Percentiles rank a stretch among this genome's conserved stretches.
phyloP scores from a whole-genome alignment of 1,284 basidiomycete genomes.

The Apiotrichum sp. region DNA sequence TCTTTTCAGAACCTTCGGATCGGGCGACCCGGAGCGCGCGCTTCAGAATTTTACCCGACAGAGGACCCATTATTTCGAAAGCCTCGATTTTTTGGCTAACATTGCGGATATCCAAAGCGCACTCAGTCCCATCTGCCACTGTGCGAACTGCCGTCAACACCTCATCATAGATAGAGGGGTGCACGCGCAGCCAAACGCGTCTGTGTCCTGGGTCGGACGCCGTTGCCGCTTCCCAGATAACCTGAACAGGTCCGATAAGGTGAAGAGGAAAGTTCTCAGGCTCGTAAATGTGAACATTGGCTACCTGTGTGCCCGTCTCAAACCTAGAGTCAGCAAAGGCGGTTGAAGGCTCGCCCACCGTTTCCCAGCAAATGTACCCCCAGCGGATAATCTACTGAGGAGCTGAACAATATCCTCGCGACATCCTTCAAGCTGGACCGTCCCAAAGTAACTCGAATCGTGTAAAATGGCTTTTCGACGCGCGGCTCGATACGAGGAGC shows the following conservation, averaged over 20 bases:
- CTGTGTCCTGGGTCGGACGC: slow-evolving; percentile 9
- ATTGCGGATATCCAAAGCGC: slow-evolving; percentile 63
- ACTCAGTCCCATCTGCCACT: slow-evolving; percentile 37
- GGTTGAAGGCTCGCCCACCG: slow-evolving; percentile 21
- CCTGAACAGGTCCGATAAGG: slow-evolving; percentile 62
- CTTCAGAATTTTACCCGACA: slow-evolving; percentile 67
- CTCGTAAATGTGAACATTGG: slow-evolving; percentile 36
- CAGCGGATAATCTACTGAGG: slow-evolving; percentile 49
- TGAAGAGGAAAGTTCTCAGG: slow-evolving; percentile 57
- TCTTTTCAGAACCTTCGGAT: slow-evolving; percentile 44
- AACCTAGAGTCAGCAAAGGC: slow-evolving; percentile 51
- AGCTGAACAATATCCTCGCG: slow-evolving; percentile 53
- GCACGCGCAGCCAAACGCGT: slow-evolving; percentile 65
- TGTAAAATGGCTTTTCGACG: slow-evolving; percentile 74
- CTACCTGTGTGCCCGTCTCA: slow-evolving; percentile 49
- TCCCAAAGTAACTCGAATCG: slow-evolving; percentile 75
- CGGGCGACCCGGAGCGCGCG: slow-evolving; percentile 57
- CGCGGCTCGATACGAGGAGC: slow-evolving; percentile 80
- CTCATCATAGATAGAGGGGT: slow-evolving; percentile 63
- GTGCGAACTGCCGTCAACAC: slow-evolving; percentile 52
- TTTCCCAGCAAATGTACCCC: slow-evolving; percentile 30
- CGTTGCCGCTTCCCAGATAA: slow-evolving; percentile 61
- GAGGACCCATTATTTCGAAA: slow-evolving; percentile 81
- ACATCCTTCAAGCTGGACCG: slow-evolving; percentile 65
- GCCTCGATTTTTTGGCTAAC: slow-evolving; percentile 56